Evolutionary conservation across 352 stramenopile species (phyloP).

Genomic region (Thraustochytrium sp.): DNA sequence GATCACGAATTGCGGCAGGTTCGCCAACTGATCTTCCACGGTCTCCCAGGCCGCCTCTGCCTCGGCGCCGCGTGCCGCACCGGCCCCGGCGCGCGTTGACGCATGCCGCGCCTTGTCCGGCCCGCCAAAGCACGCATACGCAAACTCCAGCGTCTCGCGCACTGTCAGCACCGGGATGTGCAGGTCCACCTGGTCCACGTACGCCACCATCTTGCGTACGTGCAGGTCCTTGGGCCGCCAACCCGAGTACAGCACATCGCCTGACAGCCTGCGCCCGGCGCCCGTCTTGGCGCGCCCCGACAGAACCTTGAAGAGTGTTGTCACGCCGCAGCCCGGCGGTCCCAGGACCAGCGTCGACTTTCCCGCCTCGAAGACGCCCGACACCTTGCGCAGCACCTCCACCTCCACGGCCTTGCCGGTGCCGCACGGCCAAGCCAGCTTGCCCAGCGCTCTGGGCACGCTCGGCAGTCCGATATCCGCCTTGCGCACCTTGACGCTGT

Average conservation of each 20-base stretch:
- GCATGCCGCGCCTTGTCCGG: background rate
- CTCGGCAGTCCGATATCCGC: conserved; percentile 53
- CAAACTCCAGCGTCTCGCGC: conserved; percentile 84
- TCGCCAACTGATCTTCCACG: background rate
- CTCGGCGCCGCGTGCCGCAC: background rate
- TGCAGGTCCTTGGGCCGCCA: background rate
- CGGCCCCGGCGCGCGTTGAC: background rate
- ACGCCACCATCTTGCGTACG: background rate
- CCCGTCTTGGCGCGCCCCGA: background rate
- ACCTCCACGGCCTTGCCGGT: background rate
- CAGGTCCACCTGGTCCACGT: conserved; percentile 58
- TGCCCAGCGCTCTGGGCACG: conserved; percentile 53
- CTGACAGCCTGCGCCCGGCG: background rate
- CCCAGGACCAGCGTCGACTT: conserved; percentile 5
- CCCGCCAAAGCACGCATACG: conserved; percentile 61
- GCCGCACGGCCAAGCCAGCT: conserved; percentile 48
- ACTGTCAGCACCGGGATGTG: conserved; percentile 80
- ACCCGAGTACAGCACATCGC: conserved; percentile 10
- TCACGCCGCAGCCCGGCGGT: conserved; percentile 15
- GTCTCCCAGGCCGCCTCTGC: background rate
- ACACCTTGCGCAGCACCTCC: background rate
- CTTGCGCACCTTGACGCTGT: background rate
- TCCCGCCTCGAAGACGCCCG: conserved; percentile 16
- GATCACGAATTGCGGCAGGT: conserved; percentile 56
- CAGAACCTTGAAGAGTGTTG: conserved; percentile 27